phyloP scores from a whole-genome alignment of 2,329 filamentous ascomycete genomes.

The Botrytis squamosa region DNA sequence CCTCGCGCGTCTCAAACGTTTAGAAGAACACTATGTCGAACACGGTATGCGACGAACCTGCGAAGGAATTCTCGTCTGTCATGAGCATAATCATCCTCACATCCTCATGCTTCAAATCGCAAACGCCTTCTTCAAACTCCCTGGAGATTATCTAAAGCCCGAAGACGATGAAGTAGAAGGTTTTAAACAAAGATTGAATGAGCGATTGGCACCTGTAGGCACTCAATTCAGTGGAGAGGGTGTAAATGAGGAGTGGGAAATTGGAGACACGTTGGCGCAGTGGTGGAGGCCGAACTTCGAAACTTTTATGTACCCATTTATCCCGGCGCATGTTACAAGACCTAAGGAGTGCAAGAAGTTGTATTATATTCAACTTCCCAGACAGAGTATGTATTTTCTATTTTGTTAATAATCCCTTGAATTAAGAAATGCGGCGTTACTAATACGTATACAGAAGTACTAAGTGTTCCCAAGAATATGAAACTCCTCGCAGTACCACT shows the following conservation, averaged over 20 bases:
- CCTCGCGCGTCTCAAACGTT: slow-evolving; percentile 81
- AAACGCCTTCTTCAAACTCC: slow-evolving; percentile 98
- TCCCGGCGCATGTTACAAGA: slow-evolving; percentile 90
- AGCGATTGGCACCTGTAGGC: slow-evolving; percentile 89
- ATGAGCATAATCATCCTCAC: slow-evolving; percentile 98
- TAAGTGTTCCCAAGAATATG: slow-evolving; percentile 99
- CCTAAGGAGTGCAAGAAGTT: slow-evolving; percentile 99
- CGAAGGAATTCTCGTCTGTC: slow-evolving; percentile 94
- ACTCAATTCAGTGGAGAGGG: slow-evolving; percentile 77
- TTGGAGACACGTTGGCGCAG: slow-evolving; percentile 91
- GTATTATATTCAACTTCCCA: slow-evolving; percentile 92
- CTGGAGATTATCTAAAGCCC: slow-evolving; percentile 87
- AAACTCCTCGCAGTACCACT: slow-evolving; percentile 95
- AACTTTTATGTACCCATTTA: slow-evolving; percentile 99
- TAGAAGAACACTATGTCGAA: slow-evolving; percentile 91
- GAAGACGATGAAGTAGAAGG: slow-evolving; percentile 89
- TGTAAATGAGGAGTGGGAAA: slow-evolving; percentile 89
- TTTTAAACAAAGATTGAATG: slow-evolving; percentile 92
- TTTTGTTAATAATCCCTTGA: background rate
- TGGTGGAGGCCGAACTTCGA: slow-evolving; percentile 99
- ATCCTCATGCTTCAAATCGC: slow-evolving; percentile 99
- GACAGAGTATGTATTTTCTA: slow-evolving; percentile 66
- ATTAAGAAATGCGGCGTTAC: background rate
- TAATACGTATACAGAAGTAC: slow-evolving; percentile 63
- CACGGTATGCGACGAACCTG: slow-evolving; percentile 97